Evolutionary conservation across 2,329 filamentous ascomycete species (phyloP).

Genomic region (Verticillium longisporum): DNA sequence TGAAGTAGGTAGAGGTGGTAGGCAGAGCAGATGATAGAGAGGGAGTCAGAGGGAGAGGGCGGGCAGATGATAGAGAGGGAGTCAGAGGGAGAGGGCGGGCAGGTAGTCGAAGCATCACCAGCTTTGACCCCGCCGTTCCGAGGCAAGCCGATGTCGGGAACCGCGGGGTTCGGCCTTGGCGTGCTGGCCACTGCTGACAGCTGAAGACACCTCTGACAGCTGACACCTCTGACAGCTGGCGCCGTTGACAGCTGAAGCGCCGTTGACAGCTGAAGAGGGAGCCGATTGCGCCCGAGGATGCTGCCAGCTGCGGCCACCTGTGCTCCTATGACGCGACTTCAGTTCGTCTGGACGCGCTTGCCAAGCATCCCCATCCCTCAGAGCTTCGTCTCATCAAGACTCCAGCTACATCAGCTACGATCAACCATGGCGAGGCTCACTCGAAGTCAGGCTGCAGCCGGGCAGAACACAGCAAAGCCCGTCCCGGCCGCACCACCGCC

Average conservation of each 20-base stretch:
- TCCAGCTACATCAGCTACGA: not conserved
- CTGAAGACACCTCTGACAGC: too few species aligned
- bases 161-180: not conserved
- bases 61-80: not conserved
- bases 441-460: not conserved
- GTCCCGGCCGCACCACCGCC: not conserved
- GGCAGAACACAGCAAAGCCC: not conserved
- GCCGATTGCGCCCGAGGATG: not conserved
- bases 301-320: not conserved
- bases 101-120: not conserved
- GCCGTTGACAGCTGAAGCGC: too few species aligned
- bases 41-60: not conserved
- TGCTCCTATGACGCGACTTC: not conserved
- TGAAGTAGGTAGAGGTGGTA: too few species aligned
- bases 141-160: not conserved
- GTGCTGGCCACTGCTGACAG: too few species aligned
- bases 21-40: not conserved
- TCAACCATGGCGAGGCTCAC: not conserved
- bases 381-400: not conserved
- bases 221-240: too few species aligned
- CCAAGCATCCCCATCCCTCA: not conserved
- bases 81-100: not conserved
- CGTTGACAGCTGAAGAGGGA: not conserved
- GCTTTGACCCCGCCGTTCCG: not conserved
- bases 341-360: not conserved